phyloP scores from a whole-genome alignment of 129 eudicot species.

The Pulicaria dysenterica region DNA sequence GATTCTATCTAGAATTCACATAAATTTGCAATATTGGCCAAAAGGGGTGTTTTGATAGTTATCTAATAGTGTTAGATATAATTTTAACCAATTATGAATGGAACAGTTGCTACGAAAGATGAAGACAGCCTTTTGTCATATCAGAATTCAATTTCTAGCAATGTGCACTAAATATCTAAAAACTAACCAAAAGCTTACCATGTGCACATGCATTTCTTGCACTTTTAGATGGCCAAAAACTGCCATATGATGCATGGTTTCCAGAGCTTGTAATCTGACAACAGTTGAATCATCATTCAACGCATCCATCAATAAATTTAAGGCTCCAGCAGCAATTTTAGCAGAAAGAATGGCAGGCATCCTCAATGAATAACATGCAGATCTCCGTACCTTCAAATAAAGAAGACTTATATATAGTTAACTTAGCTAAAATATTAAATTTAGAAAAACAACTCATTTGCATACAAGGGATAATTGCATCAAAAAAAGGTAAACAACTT shows the following conservation, averaged over 20 bases:
- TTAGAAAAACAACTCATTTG: background rate
- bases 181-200: constrained; percentile 53
- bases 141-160: background rate
- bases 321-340: constrained; percentile 56
- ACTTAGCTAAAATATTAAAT: background rate
- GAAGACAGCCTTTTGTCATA: background rate
- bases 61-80: too few species aligned
- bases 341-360: constrained; percentile 52
- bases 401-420: constrained; percentile 14
- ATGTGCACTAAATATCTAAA: constrained; percentile 10
- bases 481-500: background rate
- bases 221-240: constrained; percentile 51
- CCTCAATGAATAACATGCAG: constrained; percentile 74
- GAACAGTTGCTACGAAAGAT: background rate
- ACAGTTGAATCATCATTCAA: constrained; percentile 72
- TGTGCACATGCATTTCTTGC: constrained; percentile 66
- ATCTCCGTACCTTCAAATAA: constrained; percentile 69
- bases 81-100: background rate
- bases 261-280: constrained; percentile 71
- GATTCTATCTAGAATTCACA: background rate
- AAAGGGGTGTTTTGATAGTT: too few species aligned
- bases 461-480: background rate
- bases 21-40: background rate
- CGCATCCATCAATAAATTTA: constrained; percentile 65
- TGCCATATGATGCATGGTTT: constrained; percentile 71